Evolutionary conservation across 2,329 filamentous ascomycete species (phyloP).

Genomic region (Diaporthe humulicola): DNA sequence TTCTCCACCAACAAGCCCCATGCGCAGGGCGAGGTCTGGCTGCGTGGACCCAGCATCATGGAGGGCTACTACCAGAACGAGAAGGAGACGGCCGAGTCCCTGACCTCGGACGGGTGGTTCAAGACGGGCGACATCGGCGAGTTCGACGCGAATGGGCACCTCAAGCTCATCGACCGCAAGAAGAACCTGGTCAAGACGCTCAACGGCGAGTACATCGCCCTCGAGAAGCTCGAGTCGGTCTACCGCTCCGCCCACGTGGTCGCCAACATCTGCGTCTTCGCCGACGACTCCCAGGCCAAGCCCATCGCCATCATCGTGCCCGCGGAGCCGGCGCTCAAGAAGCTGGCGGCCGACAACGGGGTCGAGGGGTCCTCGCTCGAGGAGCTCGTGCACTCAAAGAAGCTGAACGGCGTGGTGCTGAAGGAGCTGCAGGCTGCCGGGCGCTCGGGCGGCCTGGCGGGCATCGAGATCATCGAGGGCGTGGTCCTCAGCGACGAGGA

Average conservation of each 20-base stretch:
- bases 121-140: conserved; percentile 89
- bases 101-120: conserved; percentile 85
- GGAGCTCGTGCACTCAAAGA: conserved; percentile 76
- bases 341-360: conserved; percentile 60
- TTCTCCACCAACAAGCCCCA: conserved; percentile 79
- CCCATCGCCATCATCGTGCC: conserved; percentile 70
- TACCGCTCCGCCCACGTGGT: conserved; percentile 65
- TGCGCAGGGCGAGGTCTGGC: conserved; percentile 90
- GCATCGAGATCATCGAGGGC: conserved; percentile 79
- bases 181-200: conserved; percentile 90
- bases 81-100: conserved; percentile 78
- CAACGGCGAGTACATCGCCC: conserved; percentile 85
- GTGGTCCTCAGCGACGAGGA: conserved; percentile 80
- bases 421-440: conserved; percentile 74
- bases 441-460: conserved; percentile 71
- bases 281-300: conserved; percentile 63
- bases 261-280: conserved; percentile 69
- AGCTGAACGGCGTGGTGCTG: conserved; percentile 73
- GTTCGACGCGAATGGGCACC: conserved; percentile 78
- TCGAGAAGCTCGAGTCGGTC: conserved; percentile 76
- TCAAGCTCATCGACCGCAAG: conserved; percentile 86
- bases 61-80: conserved; percentile 83
- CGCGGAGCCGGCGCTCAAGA: conserved; percentile 67
- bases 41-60: conserved; percentile 80
- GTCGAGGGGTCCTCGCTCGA: conserved; percentile 70